phyloP scores from a whole-genome alignment of 129 eudicot genomes.

The Ambrosia artemisiifolia region DNA sequence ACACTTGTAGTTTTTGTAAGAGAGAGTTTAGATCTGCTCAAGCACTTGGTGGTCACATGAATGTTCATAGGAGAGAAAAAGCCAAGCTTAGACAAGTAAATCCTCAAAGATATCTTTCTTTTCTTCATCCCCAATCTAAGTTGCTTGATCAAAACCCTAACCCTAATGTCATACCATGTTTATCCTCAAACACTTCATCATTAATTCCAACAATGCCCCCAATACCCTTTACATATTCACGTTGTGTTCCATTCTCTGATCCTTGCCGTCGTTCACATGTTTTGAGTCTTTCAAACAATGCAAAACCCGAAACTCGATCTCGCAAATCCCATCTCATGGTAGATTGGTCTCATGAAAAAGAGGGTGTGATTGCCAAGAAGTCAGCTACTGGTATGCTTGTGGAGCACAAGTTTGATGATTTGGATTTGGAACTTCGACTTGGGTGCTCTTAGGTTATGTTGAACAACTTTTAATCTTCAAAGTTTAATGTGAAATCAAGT shows the following conservation, averaged over 20 bases:
- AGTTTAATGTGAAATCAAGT: background rate
- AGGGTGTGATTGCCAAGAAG: slow-evolving; percentile 16
- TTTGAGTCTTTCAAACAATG: background rate
- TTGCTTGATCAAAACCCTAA: slow-evolving; percentile 20
- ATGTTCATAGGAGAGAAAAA: slow-evolving; percentile 40
- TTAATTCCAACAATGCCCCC: slow-evolving; percentile 12
- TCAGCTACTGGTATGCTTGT: slow-evolving; percentile 16
- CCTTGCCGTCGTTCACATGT: background rate
- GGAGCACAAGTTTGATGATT: slow-evolving; percentile 23
- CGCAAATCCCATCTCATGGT: slow-evolving; percentile 2
- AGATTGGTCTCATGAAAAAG: slow-evolving; percentile 7
- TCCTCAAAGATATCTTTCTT: slow-evolving; percentile 18
- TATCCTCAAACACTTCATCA: slow-evolving; percentile 9
- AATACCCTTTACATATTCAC: background rate
- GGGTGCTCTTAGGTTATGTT: slow-evolving; percentile 26
- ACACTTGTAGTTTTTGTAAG: slow-evolving; percentile 36
- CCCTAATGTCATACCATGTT: slow-evolving; percentile 17
- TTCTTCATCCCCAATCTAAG: slow-evolving; percentile 18
- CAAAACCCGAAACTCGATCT: background rate
- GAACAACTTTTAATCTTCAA: background rate
- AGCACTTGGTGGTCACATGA: slow-evolving; percentile 49
- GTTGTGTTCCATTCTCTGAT: slow-evolving; percentile 16
- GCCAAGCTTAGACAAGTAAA: slow-evolving; percentile 32
- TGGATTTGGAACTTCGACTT: slow-evolving; percentile 49
- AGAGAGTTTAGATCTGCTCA: slow-evolving; percentile 45